These are phyloP conservation scores for Hanseniaspora meyeri DNA, from an alignment of 805 yeast species.

Conservation along the genomic window DNA sequence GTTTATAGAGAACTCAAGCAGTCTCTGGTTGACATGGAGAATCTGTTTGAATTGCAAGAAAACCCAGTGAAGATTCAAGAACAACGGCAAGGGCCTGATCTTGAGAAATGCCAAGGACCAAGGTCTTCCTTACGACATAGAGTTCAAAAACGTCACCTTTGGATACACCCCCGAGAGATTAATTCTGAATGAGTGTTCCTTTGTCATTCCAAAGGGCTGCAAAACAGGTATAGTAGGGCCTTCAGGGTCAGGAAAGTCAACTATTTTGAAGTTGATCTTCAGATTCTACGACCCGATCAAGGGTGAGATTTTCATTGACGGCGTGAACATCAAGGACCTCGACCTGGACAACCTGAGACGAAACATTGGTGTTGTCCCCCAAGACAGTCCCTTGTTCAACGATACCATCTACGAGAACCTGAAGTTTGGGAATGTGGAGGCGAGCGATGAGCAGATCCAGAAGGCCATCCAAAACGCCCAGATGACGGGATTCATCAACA, in stretches of 20 bases:
- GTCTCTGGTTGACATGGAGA: conserved; percentile 89
- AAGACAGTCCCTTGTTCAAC: conserved; percentile 90
- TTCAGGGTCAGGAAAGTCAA: conserved; percentile 90
- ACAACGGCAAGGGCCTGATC: conserved; percentile 49
- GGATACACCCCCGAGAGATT: conserved; percentile 86
- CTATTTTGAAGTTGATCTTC: conserved; percentile 70
- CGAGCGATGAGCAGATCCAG: conserved; percentile 60
- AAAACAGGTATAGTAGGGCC: conserved; percentile 95
- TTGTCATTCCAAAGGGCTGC: conserved; percentile 78
- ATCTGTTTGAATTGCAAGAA: conserved; percentile 72
- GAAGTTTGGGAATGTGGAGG: conserved; percentile 66
- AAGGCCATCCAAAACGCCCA: conserved; percentile 58
- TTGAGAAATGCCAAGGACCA: conserved; percentile 23
- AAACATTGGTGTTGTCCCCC: conserved; percentile 87
- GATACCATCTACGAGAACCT: conserved; percentile 81
- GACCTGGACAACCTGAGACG: conserved; percentile 62
- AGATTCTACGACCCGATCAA: conserved; percentile 73
- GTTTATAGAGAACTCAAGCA: conserved; percentile 92
- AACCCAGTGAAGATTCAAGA: conserved; percentile 55
- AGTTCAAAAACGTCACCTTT: conserved; percentile 81
- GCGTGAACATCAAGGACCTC: conserved; percentile 69
- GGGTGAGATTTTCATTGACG: conserved; percentile 76
- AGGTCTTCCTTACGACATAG: conserved; percentile 55
- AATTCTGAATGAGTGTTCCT: conserved; percentile 66
- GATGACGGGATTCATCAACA: conserved; percentile 46